These are phyloP conservation scores for Apiospora hydei DNA, from an alignment of 2,329 filamentous ascomycete species.

Conservation along the genomic window DNA sequence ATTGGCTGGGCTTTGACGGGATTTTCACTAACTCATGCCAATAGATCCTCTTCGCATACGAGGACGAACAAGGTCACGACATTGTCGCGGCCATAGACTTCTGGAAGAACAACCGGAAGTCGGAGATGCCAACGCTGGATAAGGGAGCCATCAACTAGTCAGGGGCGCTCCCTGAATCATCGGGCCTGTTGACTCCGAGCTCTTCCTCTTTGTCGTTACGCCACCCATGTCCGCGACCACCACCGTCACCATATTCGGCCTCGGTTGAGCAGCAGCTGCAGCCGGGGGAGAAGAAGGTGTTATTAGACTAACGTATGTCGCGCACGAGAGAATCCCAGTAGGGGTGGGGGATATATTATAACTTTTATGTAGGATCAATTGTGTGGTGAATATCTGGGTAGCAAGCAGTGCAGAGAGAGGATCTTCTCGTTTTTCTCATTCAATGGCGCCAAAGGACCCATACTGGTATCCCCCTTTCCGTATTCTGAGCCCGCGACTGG, in stretches of 20 bases:
- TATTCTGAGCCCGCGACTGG: slow-evolving; percentile 22
- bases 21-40: slow-evolving; percentile 31
- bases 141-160: slow-evolving; percentile 24
- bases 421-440: slow-evolving; percentile 20
- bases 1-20: slow-evolving; percentile 35
- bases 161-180: slow-evolving; percentile 19
- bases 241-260: not conserved
- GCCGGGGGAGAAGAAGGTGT: not conserved
- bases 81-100: slow-evolving; percentile 96
- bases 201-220: slow-evolving; percentile 12
- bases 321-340: not conserved
- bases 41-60: slow-evolving; percentile 96
- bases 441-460: slow-evolving; percentile 17
- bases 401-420: slow-evolving; percentile 11
- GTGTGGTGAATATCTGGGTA: slow-evolving; percentile 17
- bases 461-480: slow-evolving; percentile 15
- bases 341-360: not conserved
- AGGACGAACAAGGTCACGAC: slow-evolving; percentile 93
- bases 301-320: slow-evolving; percentile 13
- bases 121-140: slow-evolving; percentile 28
- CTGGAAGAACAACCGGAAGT: slow-evolving; percentile 74
- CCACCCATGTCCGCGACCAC: not conserved
- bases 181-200: not conserved
- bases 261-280: not conserved
- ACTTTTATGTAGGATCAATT: slow-evolving; percentile 20